A percentile compares a stretch with the other conserved stretches of the same genome.
Conservation (phyloP, 2,329 filamentous ascomycete species). For the Diaporthe eres region DNA sequence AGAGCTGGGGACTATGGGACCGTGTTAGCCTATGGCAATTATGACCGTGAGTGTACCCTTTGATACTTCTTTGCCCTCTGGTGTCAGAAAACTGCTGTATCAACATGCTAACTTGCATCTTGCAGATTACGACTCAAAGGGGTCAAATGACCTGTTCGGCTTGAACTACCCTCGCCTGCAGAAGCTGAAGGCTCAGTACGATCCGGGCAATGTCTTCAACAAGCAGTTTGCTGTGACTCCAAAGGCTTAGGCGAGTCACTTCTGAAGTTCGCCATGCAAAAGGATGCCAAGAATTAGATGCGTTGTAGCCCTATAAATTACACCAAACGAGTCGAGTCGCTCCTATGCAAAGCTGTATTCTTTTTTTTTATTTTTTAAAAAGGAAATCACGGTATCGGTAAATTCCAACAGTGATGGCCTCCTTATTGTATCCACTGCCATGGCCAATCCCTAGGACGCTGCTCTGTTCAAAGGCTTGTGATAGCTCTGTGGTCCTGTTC, state of each 20-base stretch:
- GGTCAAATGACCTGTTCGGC: background rate
- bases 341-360: background rate
- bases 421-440: no score
- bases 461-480: no score
- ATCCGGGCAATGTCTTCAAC: background rate
- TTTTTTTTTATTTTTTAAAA: no score
- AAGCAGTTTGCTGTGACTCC: background rate
- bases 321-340: fast-evolving
- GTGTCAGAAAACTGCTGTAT: background rate
- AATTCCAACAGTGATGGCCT: no score
- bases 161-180: constrained; percentile 12
- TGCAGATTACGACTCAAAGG: constrained; percentile 2
- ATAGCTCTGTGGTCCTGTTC: no score
- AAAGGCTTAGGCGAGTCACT: background rate
- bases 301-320: background rate
- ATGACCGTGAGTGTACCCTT: background rate
- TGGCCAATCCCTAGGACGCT: no score
- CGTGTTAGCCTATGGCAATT: constrained; percentile 4
- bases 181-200: constrained; percentile 7
- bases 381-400: no score
- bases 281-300: background rate
- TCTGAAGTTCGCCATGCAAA: background rate
- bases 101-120: background rate
- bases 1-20: constrained; percentile 8
- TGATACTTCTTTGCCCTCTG: fast-evolving